Evolutionary conservation across 148 eudicot genomes (phyloP).

Genomic region (Camellia sinensis): DNA sequence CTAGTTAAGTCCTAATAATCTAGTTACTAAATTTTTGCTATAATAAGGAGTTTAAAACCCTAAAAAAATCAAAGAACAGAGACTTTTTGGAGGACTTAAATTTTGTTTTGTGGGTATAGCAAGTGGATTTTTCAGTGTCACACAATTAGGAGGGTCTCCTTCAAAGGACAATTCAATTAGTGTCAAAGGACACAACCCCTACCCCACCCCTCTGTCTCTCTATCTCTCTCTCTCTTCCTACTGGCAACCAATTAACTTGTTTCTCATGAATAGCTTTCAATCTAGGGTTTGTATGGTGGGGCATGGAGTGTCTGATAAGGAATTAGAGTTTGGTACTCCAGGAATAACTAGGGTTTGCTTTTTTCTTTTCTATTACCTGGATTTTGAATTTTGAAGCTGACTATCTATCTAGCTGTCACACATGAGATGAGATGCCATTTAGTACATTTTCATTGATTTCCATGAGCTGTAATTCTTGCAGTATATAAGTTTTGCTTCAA

Average conservation of each 20-base stretch:
- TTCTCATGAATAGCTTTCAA: constrained; percentile 16
- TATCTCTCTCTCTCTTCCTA: background rate
- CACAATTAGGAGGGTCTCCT: constrained; percentile 17
- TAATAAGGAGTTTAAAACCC: background rate
- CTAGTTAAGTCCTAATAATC: too few species aligned
- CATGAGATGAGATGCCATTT: background rate
- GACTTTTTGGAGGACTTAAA: background rate
- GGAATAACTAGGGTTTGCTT: background rate
- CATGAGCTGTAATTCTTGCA: constrained; percentile 4
- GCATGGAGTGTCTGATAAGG: constrained; percentile 10
- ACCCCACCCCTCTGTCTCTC: constrained; percentile 12
- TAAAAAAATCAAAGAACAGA: background rate
- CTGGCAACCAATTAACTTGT: constrained; percentile 14
- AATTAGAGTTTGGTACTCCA: background rate
- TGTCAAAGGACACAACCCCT: constrained; percentile 16
- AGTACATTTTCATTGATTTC: background rate
- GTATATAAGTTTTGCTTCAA: too few species aligned
- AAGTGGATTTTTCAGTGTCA: constrained; percentile 8
- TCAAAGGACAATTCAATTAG: constrained; percentile 19
- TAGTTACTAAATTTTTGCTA: too few species aligned
- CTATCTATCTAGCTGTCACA: too few species aligned
- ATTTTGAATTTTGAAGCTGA: too few species aligned
- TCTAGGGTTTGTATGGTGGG: constrained; percentile 16
- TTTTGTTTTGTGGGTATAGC: background rate
- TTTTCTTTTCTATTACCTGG: background rate